Evolutionary conservation across 148 eudicot species (phyloP).

Genomic region (Drosera capensis): DNA sequence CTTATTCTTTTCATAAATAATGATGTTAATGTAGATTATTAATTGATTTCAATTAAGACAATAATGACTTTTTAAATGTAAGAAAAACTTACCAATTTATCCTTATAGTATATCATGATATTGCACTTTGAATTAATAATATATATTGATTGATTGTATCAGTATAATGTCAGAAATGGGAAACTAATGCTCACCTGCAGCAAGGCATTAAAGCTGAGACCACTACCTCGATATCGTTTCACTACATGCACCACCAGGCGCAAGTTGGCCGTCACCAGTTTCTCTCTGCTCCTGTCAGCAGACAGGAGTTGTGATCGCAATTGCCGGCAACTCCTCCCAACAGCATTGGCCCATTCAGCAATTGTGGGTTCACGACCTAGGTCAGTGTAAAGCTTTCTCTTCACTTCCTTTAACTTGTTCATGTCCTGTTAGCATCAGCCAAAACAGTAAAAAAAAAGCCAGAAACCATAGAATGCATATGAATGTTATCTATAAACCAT

Average conservation of each 20-base stretch:
- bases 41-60: no score
- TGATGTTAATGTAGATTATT: no score
- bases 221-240: conserved; percentile 72
- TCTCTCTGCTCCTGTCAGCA: conserved; percentile 53
- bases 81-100: no score
- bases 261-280: conserved; percentile 61
- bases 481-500: background rate
- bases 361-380: conserved; percentile 78
- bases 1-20: no score
- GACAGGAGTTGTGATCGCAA: conserved; percentile 39
- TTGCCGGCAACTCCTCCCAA: conserved; percentile 39
- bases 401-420: conserved; percentile 48
- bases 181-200: conserved; percentile 43
- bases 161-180: background rate
- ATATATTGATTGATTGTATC: background rate
- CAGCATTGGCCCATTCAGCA: conserved; percentile 81
- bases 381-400: conserved; percentile 44
- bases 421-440: conserved; percentile 32
- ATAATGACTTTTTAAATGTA: no score
- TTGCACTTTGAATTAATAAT: background rate
- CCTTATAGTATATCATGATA: background rate
- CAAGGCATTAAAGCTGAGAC: conserved; percentile 70
- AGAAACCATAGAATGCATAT: background rate
- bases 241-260: conserved; percentile 96
- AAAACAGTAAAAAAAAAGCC: background rate